These are phyloP conservation scores for Citrus unshiu DNA, from an alignment of 345 rosid species.

Conservation along the genomic window DNA sequence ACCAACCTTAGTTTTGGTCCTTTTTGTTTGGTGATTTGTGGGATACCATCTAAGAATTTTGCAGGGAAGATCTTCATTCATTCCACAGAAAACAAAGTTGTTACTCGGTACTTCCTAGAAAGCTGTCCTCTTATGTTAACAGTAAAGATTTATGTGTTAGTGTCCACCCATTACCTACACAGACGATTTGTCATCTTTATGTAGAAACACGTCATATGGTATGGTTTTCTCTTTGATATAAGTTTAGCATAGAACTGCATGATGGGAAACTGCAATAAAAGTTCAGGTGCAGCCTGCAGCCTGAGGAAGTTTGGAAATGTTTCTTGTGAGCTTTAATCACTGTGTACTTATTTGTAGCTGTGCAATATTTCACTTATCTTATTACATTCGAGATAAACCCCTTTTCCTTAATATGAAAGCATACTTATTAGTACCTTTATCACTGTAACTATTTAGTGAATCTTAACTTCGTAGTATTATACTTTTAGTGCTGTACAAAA, in stretches of 20 bases:
- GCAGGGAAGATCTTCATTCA: neutral
- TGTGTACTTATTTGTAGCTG: neutral
- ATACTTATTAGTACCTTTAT: neutral
- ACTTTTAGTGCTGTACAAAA: neutral
- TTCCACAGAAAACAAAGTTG: neutral
- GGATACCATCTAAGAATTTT: neutral
- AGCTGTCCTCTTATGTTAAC: neutral
- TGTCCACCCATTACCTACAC: neutral
- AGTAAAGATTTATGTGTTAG: neutral
- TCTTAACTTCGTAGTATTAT: neutral
- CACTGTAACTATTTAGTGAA: neutral
- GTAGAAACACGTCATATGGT: neutral
- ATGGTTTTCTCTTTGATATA: neutral
- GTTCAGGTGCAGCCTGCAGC: neutral
- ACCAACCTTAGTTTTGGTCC: neutral
- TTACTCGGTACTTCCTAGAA: neutral
- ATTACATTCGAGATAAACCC: neutral
- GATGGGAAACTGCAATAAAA: neutral
- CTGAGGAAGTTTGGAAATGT: neutral
- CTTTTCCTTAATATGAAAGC: neutral
- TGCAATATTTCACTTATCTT: neutral
- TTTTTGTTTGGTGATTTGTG: neutral
- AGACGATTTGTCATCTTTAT: neutral
- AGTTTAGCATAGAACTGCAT: neutral
- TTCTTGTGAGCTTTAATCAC: neutral